These are phyloP conservation scores for Euphrasia confusa DNA, from an alignment of 257 asterid genomes.

Conservation along the genomic window DNA sequence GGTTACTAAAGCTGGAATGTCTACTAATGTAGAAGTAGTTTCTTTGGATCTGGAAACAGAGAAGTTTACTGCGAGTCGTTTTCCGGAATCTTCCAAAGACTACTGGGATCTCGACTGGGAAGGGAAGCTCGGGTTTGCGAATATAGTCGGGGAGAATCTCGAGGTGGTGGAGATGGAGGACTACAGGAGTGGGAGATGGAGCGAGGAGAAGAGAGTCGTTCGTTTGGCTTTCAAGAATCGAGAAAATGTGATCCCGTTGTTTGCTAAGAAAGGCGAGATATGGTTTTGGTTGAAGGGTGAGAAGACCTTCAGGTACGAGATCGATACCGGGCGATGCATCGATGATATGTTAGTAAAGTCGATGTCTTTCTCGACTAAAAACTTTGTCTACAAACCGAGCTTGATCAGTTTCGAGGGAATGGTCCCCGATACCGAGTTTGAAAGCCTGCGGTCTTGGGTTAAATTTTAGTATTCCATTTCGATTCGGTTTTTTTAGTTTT, in stretches of 20 bases:
- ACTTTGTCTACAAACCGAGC: not conserved
- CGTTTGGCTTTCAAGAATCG: constrained; percentile 20
- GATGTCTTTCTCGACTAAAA: not conserved
- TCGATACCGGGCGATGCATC: not conserved
- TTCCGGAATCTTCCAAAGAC: no score
- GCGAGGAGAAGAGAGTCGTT: constrained; percentile 16
- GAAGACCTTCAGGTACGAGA: not conserved
- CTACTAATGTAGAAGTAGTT: constrained; percentile 13
- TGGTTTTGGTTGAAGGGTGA: constrained; percentile 27
- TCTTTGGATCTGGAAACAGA: constrained; percentile 34
- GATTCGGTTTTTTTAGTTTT: no score
- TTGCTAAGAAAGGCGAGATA: constrained; percentile 15
- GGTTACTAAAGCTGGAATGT: not conserved
- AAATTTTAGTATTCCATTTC: no score
- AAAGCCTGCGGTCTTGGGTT: not conserved
- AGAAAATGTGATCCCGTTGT: not conserved
- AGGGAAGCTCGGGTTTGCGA: constrained; percentile 26
- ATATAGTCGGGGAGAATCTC: constrained; percentile 6
- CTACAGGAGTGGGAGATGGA: constrained; percentile 29
- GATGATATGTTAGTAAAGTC: not conserved
- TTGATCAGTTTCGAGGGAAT: constrained; percentile 26
- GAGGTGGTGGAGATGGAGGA: constrained; percentile 29
- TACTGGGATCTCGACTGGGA: constrained; percentile 25
- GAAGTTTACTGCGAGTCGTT: not conserved
- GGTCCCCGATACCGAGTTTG: constrained; percentile 12